phyloP scores from a whole-genome alignment of 169 alveolate genomes.

The Pseudocohnilembus persalinus region DNA sequence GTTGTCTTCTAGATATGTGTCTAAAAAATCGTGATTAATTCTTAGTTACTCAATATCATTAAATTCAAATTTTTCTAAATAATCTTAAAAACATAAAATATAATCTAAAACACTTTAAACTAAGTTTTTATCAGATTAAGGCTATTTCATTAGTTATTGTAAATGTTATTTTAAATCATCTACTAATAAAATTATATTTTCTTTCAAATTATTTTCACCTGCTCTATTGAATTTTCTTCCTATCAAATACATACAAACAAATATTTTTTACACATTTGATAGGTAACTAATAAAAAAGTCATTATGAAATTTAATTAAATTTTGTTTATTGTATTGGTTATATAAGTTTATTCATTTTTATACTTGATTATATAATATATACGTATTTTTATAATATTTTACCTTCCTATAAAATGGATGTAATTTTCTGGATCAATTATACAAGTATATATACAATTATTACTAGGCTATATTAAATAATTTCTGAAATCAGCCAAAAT shows the following conservation, averaged over 20 bases:
- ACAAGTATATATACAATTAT: background rate
- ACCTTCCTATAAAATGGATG: background rate
- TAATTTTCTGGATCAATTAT: background rate
- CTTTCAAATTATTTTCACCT: background rate
- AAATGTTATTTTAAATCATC: background rate
- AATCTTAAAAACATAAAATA: no score
- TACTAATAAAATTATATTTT: background rate
- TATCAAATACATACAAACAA: no score
- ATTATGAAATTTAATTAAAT: no score
- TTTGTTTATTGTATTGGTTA: no score
- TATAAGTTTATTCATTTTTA: no score
- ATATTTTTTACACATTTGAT: no score
- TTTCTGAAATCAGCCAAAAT: slow-evolving; percentile 1
- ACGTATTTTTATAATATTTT: no score
- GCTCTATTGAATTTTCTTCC: no score
- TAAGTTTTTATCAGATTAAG: background rate
- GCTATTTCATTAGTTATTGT: background rate
- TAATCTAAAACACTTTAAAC: background rate
- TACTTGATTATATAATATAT: no score
- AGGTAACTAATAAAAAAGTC: no score
- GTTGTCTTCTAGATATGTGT: background rate
- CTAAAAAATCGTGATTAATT: background rate
- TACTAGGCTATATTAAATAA: slow-evolving; percentile 1
- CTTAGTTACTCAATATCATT: background rate
- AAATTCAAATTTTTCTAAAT: background rate